Conservation (phyloP, 2,329 filamentous ascomycete species). For the Nakataea oryzae region DNA sequence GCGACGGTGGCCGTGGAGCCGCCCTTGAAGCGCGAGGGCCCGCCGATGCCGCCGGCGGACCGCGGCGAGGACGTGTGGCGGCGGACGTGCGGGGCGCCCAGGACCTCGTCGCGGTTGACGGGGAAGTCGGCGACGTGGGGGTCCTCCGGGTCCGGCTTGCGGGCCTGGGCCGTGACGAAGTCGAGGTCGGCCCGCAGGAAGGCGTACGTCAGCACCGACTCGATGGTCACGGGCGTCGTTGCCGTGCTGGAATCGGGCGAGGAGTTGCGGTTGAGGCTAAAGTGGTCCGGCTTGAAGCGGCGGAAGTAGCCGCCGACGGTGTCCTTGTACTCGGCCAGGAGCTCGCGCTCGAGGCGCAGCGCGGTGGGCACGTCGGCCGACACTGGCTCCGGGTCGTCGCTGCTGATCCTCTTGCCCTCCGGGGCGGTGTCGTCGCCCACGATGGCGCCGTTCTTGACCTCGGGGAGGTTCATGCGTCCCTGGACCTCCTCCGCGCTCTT, state of each 20-base stretch:
- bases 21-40: slow-evolving; percentile 72
- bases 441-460: slow-evolving; percentile 20
- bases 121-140: slow-evolving; percentile 62
- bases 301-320: slow-evolving; percentile 91
- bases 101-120: slow-evolving; percentile 74
- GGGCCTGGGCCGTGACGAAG: slow-evolving; percentile 82
- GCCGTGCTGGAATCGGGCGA: background rate
- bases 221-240: slow-evolving; percentile 42
- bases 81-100: slow-evolving; percentile 44
- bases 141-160: slow-evolving; percentile 67
- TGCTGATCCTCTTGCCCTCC: slow-evolving; percentile 23
- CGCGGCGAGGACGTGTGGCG: slow-evolving; percentile 25
- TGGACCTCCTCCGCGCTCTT: slow-evolving; percentile 37
- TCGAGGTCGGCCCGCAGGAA: slow-evolving; percentile 92
- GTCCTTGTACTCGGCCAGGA: slow-evolving; percentile 70
- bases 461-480: slow-evolving; percentile 23
- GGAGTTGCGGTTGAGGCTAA: slow-evolving; percentile 31
- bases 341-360: slow-evolving; percentile 54
- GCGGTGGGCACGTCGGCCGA: slow-evolving; percentile 47
- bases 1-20: slow-evolving; percentile 87
- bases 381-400: slow-evolving; percentile 30
- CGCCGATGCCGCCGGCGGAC: slow-evolving; percentile 57
- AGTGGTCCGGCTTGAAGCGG: slow-evolving; percentile 76
- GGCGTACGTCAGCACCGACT: slow-evolving; percentile 78
- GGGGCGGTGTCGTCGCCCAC: slow-evolving; percentile 23